Evolutionary conservation across 148 eudicot species (phyloP).

Genomic region (Chenopodium formosanum): DNA sequence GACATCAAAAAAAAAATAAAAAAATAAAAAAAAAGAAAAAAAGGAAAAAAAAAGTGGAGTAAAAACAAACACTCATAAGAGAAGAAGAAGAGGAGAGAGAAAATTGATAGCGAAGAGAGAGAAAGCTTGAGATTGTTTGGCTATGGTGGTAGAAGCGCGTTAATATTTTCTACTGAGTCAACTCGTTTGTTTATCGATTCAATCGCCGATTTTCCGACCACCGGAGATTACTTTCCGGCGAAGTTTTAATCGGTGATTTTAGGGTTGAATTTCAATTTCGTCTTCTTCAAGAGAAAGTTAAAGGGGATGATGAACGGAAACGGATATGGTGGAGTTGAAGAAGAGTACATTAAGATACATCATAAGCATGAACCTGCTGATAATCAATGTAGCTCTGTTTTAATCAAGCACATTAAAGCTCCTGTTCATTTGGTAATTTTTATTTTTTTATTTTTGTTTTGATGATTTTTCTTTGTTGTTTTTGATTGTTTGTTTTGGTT

Average conservation of each 20-base stretch:
- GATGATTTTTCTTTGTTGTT: not conserved
- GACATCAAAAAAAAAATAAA: not conserved
- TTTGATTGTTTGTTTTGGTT: not conserved
- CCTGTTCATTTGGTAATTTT: slow-evolving; percentile 66
- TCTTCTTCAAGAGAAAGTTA: not conserved
- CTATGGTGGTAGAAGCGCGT: slow-evolving; percentile 2
- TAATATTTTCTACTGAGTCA: slow-evolving; percentile 16
- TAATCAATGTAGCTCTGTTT: slow-evolving; percentile 69
- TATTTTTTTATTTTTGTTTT: slow-evolving; percentile 4
- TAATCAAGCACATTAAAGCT: slow-evolving; percentile 78
- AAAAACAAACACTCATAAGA: not conserved
- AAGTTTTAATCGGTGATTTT: not conserved
- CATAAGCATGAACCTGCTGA: slow-evolving; percentile 54
- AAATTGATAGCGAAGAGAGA: slow-evolving; percentile 9
- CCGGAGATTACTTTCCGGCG: not conserved
- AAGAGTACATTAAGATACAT: slow-evolving; percentile 53
- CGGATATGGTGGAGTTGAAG: slow-evolving; percentile 40
- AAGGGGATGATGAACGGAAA: slow-evolving; percentile 37
- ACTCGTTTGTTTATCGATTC: slow-evolving; percentile 2
- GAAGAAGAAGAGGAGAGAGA: not conserved
- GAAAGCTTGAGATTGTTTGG: slow-evolving; percentile 13
- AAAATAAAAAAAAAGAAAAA: not conserved
- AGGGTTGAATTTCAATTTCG: not conserved
- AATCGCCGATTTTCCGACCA: slow-evolving; percentile 9
- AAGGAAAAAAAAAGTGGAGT: not conserved